phyloP scores from a whole-genome alignment of 495 filamentous ascomycete genomes.

The Wilcoxina mikolae region DNA sequence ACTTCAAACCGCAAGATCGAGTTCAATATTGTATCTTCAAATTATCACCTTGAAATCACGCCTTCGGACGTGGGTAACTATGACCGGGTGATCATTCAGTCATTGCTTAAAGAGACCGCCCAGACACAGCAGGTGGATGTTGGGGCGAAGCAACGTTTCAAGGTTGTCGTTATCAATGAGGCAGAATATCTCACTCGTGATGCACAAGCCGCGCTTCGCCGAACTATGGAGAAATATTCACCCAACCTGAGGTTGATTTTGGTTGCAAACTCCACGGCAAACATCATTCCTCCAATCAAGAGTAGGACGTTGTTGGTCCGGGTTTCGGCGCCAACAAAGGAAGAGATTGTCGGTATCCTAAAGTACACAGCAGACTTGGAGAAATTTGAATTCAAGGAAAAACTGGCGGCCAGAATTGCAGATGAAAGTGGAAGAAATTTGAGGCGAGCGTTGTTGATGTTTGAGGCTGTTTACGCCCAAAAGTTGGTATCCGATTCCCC shows the following conservation, averaged over 20 bases:
- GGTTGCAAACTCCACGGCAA: constrained; percentile 84
- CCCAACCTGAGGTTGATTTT: constrained; percentile 85
- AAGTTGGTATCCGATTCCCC: too few relatives aligned
- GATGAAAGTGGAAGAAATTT: constrained; percentile 86
- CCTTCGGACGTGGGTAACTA: constrained; percentile 95
- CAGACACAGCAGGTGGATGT: constrained; percentile 97
- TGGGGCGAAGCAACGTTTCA: constrained; percentile 77
- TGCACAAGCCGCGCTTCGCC: constrained; percentile 83
- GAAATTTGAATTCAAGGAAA: constrained; percentile 53
- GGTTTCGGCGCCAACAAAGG: constrained; percentile 75
- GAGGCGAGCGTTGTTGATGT: constrained; percentile 80
- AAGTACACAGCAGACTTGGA: constrained; percentile 60
- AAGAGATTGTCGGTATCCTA: constrained; percentile 67
- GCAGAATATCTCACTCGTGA: constrained; percentile 90
- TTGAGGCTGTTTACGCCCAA: constrained; percentile 88
- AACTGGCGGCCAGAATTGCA: constrained; percentile 68
- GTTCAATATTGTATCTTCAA: constrained; percentile 91
- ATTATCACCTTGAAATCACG: constrained; percentile 96
- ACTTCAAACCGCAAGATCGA: constrained; percentile 91
- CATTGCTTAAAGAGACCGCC: constrained; percentile 90
- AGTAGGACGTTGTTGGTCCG: constrained; percentile 77
- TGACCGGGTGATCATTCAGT: constrained; percentile 88
- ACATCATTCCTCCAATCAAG: constrained; percentile 93
- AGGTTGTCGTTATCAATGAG: constrained; percentile 98
- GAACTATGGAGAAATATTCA: constrained; percentile 98